Evolutionary conservation across 306 rosid species (phyloP).

Genomic region (Medicago truncatula): DNA sequence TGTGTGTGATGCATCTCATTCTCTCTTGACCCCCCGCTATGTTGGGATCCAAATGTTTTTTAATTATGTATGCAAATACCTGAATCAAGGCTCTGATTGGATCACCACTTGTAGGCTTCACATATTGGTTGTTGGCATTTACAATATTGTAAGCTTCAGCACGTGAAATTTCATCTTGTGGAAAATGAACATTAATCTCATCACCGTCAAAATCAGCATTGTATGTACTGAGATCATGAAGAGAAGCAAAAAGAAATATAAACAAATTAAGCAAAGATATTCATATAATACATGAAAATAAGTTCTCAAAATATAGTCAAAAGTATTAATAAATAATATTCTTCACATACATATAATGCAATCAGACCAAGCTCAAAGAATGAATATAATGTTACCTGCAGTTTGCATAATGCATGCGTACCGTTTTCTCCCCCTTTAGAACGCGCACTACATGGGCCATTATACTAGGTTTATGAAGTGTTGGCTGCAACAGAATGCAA

Average conservation of each 20-base stretch:
- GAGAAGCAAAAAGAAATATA: background rate
- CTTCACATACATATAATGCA: conserved; percentile 3
- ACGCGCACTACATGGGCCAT: conserved; percentile 96
- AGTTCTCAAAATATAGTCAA: conserved; percentile 40
- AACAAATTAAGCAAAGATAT: background rate
- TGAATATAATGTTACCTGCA: conserved; percentile 53
- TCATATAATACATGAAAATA: conserved; percentile 40
- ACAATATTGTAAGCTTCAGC: conserved; percentile 96
- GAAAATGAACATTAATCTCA: conserved; percentile 97
- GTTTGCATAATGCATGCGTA: conserved; percentile 97
- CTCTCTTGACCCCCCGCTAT: conserved; percentile 2
- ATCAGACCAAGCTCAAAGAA: conserved; percentile 36
- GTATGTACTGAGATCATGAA: conserved; percentile 67
- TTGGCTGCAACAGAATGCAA: conserved; percentile 70
- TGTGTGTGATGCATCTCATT: background rate
- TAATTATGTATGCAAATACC: conserved; percentile 51
- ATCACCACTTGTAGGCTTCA: conserved; percentile 97
- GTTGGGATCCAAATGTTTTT: conserved; percentile 2
- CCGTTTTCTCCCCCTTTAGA: conserved; percentile 91
- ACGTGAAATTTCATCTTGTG: conserved; percentile 97
- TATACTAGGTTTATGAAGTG: conserved; percentile 98
- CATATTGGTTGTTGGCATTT: conserved; percentile 94
- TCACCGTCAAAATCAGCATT: conserved; percentile 99
- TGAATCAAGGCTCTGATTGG: conserved; percentile 95
- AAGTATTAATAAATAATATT: background rate